Evolutionary conservation across 176 grass and related monocot genomes (phyloP), one percentile per base, ranked within the genome.

Genomic region (Tillandsia fasciculata): DNA sequence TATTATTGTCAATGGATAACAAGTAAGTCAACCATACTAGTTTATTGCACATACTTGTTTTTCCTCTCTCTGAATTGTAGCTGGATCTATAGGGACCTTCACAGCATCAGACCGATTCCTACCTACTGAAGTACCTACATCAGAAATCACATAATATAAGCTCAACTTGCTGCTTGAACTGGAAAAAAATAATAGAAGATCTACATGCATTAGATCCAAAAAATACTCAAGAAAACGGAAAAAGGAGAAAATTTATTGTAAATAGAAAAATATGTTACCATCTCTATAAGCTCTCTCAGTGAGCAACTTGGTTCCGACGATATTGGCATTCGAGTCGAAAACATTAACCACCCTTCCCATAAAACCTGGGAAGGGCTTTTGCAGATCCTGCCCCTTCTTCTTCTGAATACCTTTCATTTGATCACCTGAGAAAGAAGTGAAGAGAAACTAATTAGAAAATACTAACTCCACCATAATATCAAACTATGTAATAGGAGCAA

Each of bases 251-350:
- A 63, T 6, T 63, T 9, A 12, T 50, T n/a, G 27, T 33, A 8
- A 52, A 27, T n/a, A 52, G 23, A 29, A 48, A 26, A 28, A 52
- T 70, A 67, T 20, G 10, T n/a, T 87, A 97, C 93, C 77, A 51
- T 92, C 93, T 83, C 79, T 80, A 58, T 97, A 86, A 11, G 81
- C 81, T 79, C 74, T 90, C 3, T 97, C 89, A 0, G 93, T 85
- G 64, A 97, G 89, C 71, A 92, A 75, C 71, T 92, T 96, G 63
- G 88, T 80, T 2, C 74, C 75, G 11, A 77, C 86, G 23, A 91
- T 74, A 12, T 76, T 74, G 9, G 77, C 78, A 77, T 83, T 82
- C 73, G 91, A 83, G 64, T 89, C 88, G 20, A 96, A 83, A 72
- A 91, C 86, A 76, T 86, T 76, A 73, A 92, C 84, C 64, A 96